Evolutionary conservation across 2,329 filamentous ascomycete species (phyloP), one percentile per base, ranked within the genome.

Genomic region (Fusarium sp.): DNA sequence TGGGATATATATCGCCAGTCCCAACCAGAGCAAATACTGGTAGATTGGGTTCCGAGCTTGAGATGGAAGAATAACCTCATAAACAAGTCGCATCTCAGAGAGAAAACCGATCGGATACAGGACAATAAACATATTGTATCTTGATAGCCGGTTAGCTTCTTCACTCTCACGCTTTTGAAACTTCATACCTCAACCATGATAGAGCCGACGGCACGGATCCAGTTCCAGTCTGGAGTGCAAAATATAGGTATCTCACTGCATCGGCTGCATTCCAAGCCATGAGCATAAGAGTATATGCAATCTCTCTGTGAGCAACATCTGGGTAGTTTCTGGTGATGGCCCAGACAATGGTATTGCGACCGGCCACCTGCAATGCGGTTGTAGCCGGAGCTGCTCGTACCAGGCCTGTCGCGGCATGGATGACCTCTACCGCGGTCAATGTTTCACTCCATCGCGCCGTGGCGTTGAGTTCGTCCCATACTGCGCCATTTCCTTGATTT

Each of bases 301-400:
- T 33, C 9, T 73, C 71, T 2, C 51, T 18, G 1, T 24, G 48
- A 1, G 66, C 68, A 17, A 73, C 59, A 5, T 72, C 52, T 0
- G 71, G 62, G 17, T 73, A 73, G 28, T 73, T 73, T 11, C 71
- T 54, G 3, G 71, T 70, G 10, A 73, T 73, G 6, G 71, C 68
- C 71, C 71, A 73, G 5, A 73, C 45, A 7, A 73, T 73, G 3
- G 71, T 73, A 33, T 73, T 73, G 45, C 71, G 53, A 1, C 71
- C 71, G 1, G 68, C 68, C 0, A 72, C 71, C 34, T 73, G 71
- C 3, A 73, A 3, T 1, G 71, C 71, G 0, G 71, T 73, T 0
- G 71, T 68, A 24, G 63, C 42, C 0, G 71, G 71, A 1, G 71
- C 59, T 1, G 71, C 68, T 6, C 71, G 55, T 2, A 73, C 71